Base-by-base conservation (phyloP, 2,329 filamentous ascomycete species). In the Botrytis cinerea region DNA sequence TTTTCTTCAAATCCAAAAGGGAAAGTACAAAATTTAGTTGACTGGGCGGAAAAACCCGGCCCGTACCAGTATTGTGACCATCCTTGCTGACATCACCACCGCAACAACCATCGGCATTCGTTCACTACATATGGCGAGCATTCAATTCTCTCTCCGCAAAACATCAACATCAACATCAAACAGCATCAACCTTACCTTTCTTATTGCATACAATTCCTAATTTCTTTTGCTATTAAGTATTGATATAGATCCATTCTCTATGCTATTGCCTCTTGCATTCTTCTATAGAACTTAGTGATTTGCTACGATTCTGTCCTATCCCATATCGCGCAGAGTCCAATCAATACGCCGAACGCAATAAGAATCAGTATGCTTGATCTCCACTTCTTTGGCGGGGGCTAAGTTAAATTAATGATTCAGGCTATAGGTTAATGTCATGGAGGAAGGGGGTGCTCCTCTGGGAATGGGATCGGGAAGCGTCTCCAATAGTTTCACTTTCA, bases 401-500 rank as follows among this genome's bases (percentile, higher is more conserved):
- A 9, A 32, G n/a, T 38, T 14, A 59, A 43, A 61, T 57, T 70
- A 4, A 67, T 35, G 32, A 28, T 22, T 8, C 14, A 22, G 35
- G n/a, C 8, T 67, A 22, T 46, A 45, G 46, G 20, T 67, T 10
- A 63, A 71, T 69, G 62, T 43, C 25, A 60, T 64, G 66, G 74
- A 63, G 61, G 75, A 75, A 70, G 71, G 45, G 7, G 61, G 25
- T 20, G 7, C 16, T 22, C 25, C 9, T 67, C 54, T 57, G 72
- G 32, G 59, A 32, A 54, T 9, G n/a, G 68, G 54, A 67, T 61
- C 62, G 25, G 46, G 60, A 48, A 59, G 62, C 45, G 22, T 68
- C 66, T 62, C 73, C 62, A 63, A 71, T 76, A 74, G 77, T 68
- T 80, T 77, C 71, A 80, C 80, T 68, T 80, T 77, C 71, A 80